Evolutionary conservation across 2,329 filamentous ascomycete species (phyloP).

Genomic region (Penicillium sp.): DNA sequence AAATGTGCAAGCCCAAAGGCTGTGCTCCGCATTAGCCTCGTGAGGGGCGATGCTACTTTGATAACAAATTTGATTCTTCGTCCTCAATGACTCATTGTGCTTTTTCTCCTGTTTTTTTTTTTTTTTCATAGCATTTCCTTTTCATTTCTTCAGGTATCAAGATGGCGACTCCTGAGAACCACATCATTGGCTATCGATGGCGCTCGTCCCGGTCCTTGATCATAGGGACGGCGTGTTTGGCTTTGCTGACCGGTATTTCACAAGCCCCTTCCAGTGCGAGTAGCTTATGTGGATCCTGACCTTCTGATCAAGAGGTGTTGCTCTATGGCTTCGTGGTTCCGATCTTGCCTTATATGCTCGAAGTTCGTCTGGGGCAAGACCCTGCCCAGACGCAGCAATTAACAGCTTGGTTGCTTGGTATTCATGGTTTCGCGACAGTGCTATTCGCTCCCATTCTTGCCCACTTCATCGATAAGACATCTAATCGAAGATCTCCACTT

Average conservation of each 20-base stretch:
- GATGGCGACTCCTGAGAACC: not conserved
- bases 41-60: not conserved
- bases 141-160: not conserved
- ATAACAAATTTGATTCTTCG: not conserved
- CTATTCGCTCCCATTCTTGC: conserved; percentile 27
- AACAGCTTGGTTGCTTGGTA: conserved; percentile 24
- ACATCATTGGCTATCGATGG: not conserved
- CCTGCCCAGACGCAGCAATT: conserved; percentile 25
- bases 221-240: not conserved
- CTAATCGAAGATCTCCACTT: conserved; percentile 24
- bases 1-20: not conserved
- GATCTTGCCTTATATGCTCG: conserved; percentile 34
- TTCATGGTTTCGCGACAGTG: conserved; percentile 28
- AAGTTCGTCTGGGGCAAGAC: conserved; percentile 26
- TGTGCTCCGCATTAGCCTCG: not conserved
- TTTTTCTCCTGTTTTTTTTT: not conserved
- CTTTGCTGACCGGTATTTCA: not conserved
- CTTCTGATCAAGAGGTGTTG: conserved; percentile 26
- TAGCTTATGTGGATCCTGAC: not conserved
- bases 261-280: not conserved
- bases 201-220: conserved; percentile 3
- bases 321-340: conserved; percentile 37
- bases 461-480: conserved; percentile 29
- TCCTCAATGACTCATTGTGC: not conserved
- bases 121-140: not conserved